A percentile compares a stretch with the other conserved stretches of the same genome.
Conservation (phyloP, 2,329 filamentous ascomycete species). For the Colletotrichum liriopes region DNA sequence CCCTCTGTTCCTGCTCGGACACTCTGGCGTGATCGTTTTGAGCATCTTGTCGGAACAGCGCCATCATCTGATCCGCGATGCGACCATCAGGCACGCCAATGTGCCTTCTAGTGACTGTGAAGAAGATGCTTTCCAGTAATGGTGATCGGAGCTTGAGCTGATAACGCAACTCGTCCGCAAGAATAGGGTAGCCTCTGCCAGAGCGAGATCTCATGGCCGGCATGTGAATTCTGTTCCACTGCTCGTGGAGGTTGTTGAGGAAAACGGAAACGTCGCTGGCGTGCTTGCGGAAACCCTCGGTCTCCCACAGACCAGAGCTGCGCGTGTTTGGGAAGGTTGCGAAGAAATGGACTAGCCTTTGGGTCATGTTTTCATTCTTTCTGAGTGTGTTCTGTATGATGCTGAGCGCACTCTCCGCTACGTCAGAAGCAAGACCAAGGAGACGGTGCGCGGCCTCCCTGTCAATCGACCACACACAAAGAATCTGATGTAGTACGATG, state of each 20-base stretch:
- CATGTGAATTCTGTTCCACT: constrained; percentile 56
- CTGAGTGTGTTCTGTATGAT: constrained; percentile 56
- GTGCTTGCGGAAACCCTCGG: constrained; percentile 42
- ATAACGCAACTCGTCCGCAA: constrained; percentile 70
- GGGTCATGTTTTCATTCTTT: constrained; percentile 53
- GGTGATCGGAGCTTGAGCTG: constrained; percentile 64
- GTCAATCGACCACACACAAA: constrained; percentile 69
- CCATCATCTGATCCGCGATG: constrained; percentile 52
- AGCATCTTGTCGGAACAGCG: constrained; percentile 32
- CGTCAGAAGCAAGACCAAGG: constrained; percentile 13
- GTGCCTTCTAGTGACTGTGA: constrained; percentile 65
- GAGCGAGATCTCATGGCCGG: constrained; percentile 49
- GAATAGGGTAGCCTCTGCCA: constrained; percentile 64
- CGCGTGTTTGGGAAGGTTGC: constrained; percentile 53
- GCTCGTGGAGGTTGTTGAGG: constrained; percentile 58
- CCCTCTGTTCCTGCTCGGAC: constrained; percentile 23
- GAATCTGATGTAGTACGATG: constrained; percentile 76
- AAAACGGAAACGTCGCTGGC: constrained; percentile 59
- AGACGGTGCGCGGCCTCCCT: constrained; percentile 52
- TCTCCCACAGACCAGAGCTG: constrained; percentile 26
- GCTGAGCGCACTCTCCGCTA: constrained; percentile 53
- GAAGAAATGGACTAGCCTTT: constrained; percentile 52
- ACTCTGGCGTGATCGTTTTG: constrained; percentile 43
- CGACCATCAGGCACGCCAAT: constrained; percentile 57
- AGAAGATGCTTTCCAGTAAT: constrained; percentile 69